Evolutionary conservation across 768 basidiomycete species (phyloP), one percentile per base, ranked within the genome.

Genomic region (Ephemerocybe angulata): DNA sequence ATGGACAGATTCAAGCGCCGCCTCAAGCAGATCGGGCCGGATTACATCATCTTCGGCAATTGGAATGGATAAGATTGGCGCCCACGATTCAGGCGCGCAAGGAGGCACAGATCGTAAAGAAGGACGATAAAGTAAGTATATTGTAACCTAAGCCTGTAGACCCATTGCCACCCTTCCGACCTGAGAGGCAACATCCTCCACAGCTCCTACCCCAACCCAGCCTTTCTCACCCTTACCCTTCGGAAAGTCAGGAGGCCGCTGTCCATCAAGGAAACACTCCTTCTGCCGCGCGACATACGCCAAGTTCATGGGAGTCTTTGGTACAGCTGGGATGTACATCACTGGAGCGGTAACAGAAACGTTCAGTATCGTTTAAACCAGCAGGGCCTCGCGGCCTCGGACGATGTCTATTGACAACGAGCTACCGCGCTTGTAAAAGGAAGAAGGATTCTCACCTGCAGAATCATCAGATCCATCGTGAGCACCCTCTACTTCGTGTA

Each of bases 301-400:
- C 35, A 72, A 72, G 65, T 89, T 88, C 59, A 73, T 71, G 1
- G 80, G 78, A 2, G 86, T 89, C 52, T 79, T 70, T 0, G 87
- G 88, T 10, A 86, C 82, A 5, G 88, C 82, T 1, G 85, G 84
- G 49, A 90, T 90, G 58, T 91, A 91, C 82, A 90, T 87, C 43
- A 90, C 88, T 81, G 60, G n/a, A n/a, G n/a, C n/a, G n/a, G n/a
- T n/a, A n/a, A n/a, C n/a, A n/a, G n/a, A n/a, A n/a, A n/a, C n/a
- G n/a, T n/a, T n/a, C n/a, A n/a, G n/a, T n/a, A n/a, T n/a, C n/a
- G n/a, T n/a, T n/a, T n/a, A n/a, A n/a, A n/a, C n/a, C n/a, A n/a
- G n/a, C n/a, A n/a, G n/a, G n/a, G n/a, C n/a, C n/a, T n/a, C n/a
- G n/a, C n/a, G n/a, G n/a, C n/a, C n/a, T n/a, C n/a, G n/a, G n/a